Evolutionary conservation across 345 rosid genomes (phyloP).

Genomic region (Boechera divaricarpa): DNA sequence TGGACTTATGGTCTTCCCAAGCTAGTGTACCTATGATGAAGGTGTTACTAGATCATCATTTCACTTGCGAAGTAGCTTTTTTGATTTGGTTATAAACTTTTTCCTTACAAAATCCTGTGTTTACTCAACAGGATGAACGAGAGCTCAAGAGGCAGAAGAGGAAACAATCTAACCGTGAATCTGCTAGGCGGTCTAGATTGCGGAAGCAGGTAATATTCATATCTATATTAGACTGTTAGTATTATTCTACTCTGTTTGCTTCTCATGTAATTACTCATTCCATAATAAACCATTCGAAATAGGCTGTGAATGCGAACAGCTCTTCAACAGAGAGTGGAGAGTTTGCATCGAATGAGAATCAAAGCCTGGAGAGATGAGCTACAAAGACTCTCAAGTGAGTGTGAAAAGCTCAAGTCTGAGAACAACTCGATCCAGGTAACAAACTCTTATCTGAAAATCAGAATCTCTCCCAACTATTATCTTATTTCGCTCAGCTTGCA

Average conservation of each 20-base stretch:
- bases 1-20: conserved; percentile 86
- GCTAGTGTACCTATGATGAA: conserved; percentile 66
- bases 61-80: conserved; percentile 26
- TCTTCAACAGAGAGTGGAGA: conserved; percentile 82
- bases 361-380: conserved; percentile 75
- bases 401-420: conserved; percentile 86
- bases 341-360: conserved; percentile 66
- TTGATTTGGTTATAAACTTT: neutral
- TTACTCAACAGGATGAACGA: conserved; percentile 74
- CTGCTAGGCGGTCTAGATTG: conserved; percentile 95
- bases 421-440: conserved; percentile 80
- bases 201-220: conserved; percentile 82
- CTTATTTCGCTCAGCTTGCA: neutral
- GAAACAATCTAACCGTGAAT: conserved; percentile 97
- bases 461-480: neutral
- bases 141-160: conserved; percentile 93
- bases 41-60: conserved; percentile 56
- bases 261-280: conserved; percentile 14
- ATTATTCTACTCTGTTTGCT: conserved; percentile 4
- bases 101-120: conserved; percentile 14
- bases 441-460: neutral
- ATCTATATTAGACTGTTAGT: neutral
- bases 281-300: neutral
- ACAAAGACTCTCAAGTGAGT: conserved; percentile 79
- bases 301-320: conserved; percentile 98